phyloP scores from a whole-genome alignment of 495 filamentous ascomycete species.

The Trichoderma parareesei region DNA sequence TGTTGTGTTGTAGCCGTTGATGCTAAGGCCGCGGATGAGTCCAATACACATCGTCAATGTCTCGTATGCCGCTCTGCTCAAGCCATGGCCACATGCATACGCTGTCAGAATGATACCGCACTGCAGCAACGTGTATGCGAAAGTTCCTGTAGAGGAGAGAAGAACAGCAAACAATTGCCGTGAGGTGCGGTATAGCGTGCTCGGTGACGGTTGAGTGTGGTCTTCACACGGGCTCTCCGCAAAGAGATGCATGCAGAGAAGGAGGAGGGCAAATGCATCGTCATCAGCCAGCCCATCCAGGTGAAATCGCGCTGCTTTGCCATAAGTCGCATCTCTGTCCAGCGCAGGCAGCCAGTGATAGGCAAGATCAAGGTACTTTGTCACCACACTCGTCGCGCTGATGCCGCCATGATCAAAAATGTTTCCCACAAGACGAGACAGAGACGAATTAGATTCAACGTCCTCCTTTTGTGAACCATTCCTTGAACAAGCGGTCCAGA shows the following conservation, averaged over 20 bases:
- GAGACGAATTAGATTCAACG: neutral
- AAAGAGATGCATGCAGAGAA: neutral
- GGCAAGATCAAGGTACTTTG: neutral
- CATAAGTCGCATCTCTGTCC: neutral
- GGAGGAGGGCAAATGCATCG: neutral
- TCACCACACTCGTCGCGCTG: neutral
- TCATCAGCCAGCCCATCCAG: neutral
- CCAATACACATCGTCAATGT: neutral
- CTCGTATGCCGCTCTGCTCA: neutral
- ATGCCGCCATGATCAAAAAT: neutral
- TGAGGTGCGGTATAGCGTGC: neutral
- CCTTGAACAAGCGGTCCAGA: constrained; percentile 1
- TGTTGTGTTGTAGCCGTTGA: neutral
- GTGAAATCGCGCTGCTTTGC: neutral
- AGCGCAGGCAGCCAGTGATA: neutral
- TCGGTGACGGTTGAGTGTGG: neutral
- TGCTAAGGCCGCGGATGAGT: neutral
- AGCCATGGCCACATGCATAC: neutral
- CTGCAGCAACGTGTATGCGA: neutral
- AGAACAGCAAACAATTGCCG: constrained; percentile 4
- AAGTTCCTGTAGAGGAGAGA: neutral
- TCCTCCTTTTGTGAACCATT: neutral
- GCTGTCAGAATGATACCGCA: neutral
- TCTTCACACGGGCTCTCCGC: neutral
- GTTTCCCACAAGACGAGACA: neutral